A percentile compares a stretch with the other conserved stretches of the same genome.
phyloP scores from a whole-genome alignment of 78 protist genomes.

The Chrysochromulina tobinii region DNA sequence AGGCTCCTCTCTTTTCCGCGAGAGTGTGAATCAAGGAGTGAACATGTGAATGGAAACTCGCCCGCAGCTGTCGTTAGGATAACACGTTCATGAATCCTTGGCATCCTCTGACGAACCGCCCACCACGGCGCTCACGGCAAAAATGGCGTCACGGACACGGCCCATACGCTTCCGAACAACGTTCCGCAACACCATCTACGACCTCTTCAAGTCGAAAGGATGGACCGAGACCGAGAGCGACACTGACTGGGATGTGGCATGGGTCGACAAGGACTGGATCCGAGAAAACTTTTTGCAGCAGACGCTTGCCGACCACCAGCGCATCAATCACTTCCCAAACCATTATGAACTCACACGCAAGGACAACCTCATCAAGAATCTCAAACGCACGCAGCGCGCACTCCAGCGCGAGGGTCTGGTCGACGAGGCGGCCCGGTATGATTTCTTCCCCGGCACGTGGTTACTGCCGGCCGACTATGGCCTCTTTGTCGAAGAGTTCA shows the following conservation, averaged over 20 bases:
- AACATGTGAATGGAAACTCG: too few species aligned
- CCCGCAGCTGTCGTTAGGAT: too few species aligned
- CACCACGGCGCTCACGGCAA: too few species aligned
- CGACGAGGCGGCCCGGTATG: conserved; percentile 60
- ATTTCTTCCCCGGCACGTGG: conserved; percentile 68
- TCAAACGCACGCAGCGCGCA: conserved; percentile 52
- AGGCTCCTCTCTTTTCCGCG: too few species aligned
- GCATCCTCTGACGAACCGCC: too few species aligned
- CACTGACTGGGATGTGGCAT: conserved; percentile 46
- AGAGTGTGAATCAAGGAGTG: too few species aligned
- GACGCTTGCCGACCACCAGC: not conserved
- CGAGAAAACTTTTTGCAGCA: conserved; percentile 2
- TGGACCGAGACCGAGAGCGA: conserved; percentile 53
- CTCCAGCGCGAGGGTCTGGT: conserved; percentile 47
- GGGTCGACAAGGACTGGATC: conserved; percentile 60
- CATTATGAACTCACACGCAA: conserved; percentile 81
- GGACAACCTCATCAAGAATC: conserved; percentile 71
- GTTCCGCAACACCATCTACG: conserved; percentile 3
- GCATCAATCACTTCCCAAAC: conserved; percentile 75
- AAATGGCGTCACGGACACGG: too few species aligned
- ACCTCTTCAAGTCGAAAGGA: not conserved
- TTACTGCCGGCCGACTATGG: conserved; percentile 75
- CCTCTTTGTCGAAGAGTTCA: conserved; percentile 72
- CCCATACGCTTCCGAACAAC: conserved; percentile 23
- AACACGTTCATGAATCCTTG: too few species aligned